phyloP scores from a whole-genome alignment of 768 basidiomycete genomes.

The Chiua virens region DNA sequence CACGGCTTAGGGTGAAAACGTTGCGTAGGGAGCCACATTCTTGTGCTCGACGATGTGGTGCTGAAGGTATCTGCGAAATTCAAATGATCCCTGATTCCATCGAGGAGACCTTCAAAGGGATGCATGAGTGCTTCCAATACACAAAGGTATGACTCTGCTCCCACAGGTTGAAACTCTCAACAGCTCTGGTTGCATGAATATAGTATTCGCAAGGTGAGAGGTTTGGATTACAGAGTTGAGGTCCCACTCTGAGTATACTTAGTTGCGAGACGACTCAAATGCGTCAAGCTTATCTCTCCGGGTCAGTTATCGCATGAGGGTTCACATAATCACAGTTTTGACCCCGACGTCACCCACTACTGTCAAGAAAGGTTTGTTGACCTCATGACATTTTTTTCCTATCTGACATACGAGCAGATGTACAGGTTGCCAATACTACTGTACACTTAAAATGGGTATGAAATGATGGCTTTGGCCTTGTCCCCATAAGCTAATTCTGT shows the following conservation, averaged over 20 bases:
- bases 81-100: conserved; percentile 56
- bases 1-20: background rate
- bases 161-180: background rate
- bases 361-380: conserved; percentile 46
- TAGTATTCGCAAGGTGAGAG: conserved; percentile 55
- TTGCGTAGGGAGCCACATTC: conserved; percentile 43
- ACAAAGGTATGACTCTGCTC: conserved; percentile 46
- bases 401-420: conserved; percentile 38
- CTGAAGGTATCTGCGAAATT: conserved; percentile 55
- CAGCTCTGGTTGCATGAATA: background rate
- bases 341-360: conserved; percentile 46
- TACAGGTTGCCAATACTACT: conserved; percentile 55
- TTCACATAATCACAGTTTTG: conserved; percentile 47
- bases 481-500: background rate
- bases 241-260: background rate
- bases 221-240: background rate
- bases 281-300: conserved; percentile 46
- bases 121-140: conserved; percentile 60
- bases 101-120: conserved; percentile 59
- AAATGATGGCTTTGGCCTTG: background rate
- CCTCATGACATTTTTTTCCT: background rate
- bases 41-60: conserved; percentile 44
- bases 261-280: conserved; percentile 54
- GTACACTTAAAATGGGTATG: conserved; percentile 52
- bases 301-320: conserved; percentile 45